phyloP scores from a whole-genome alignment of 179 eudicot species.

The Patellifolia procumbens region DNA sequence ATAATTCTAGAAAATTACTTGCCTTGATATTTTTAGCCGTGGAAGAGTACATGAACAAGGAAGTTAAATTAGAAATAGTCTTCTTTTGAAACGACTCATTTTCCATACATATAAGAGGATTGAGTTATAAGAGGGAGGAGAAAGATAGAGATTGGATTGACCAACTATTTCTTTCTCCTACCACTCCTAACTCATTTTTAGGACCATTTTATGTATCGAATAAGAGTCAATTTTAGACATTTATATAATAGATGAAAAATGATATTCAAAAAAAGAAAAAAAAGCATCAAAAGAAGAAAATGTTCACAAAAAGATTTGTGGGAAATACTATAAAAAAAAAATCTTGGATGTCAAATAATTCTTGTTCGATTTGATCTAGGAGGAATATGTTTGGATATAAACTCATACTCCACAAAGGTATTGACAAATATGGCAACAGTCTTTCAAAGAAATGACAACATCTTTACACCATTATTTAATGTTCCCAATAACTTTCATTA shows the following conservation, averaged over 20 bases:
- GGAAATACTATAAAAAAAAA: too few species aligned
- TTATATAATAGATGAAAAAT: not conserved
- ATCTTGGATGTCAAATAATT: not conserved
- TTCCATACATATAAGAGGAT: too few species aligned
- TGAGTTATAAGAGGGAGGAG: not conserved
- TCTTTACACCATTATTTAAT: slow-evolving; percentile 33
- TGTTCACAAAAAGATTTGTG: too few species aligned
- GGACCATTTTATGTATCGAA: too few species aligned
- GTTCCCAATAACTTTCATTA: slow-evolving; percentile 2
- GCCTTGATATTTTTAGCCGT: slow-evolving; percentile 28
- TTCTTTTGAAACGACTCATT: not conserved
- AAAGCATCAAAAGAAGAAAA: too few species aligned
- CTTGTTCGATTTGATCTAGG: not conserved
- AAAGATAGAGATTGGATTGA: not conserved
- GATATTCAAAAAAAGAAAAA: too few species aligned
- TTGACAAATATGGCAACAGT: slow-evolving; percentile 28
- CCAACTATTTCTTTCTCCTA: too few species aligned
- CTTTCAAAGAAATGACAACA: slow-evolving; percentile 36
- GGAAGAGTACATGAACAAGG: slow-evolving; percentile 50
- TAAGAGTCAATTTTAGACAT: too few species aligned
- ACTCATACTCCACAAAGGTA: not conserved
- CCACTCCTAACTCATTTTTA: too few species aligned
- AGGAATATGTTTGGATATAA: not conserved
- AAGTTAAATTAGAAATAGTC: slow-evolving; percentile 2
- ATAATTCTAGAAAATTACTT: too few species aligned